These are phyloP conservation scores for Chimonanthus praecox DNA, from an alignment of 164 flowering plant species.

Conservation along the genomic window DNA sequence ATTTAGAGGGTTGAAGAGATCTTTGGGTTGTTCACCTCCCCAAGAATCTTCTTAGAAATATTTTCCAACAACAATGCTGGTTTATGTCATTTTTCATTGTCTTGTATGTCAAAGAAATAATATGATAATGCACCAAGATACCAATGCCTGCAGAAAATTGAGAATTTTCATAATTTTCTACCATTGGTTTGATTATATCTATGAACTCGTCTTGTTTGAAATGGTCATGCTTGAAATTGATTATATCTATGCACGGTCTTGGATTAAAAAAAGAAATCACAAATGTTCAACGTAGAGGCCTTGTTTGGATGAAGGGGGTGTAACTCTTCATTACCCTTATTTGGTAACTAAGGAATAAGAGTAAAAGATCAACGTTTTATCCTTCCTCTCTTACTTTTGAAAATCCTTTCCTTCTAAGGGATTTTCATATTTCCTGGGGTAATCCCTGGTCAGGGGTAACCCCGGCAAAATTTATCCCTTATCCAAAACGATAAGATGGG, in stretches of 20 bases:
- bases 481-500: no score
- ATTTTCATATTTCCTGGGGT: no score
- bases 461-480: no score
- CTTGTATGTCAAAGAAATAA: not conserved
- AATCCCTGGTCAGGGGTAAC: no score
- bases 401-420: no score
- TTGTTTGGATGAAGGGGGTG: no score
- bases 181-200: not conserved
- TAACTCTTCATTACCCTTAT: no score
- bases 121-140: not conserved
- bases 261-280: no score
- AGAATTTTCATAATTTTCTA: not conserved
- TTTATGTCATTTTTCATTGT: conserved; percentile 4
- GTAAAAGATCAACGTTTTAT: no score
- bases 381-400: no score
- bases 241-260: not conserved
- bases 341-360: no score
- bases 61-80: conserved; percentile 4
- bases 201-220: not conserved
- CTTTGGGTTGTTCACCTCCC: conserved; percentile 23
- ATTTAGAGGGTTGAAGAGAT: not conserved
- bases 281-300: no score
- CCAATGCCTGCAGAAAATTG: not conserved
- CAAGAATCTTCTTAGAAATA: not conserved
- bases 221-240: not conserved